These are phyloP conservation scores for Skeletonema menzelii DNA, from an alignment of 108 stramenopile genomes.

Conservation along the genomic window DNA sequence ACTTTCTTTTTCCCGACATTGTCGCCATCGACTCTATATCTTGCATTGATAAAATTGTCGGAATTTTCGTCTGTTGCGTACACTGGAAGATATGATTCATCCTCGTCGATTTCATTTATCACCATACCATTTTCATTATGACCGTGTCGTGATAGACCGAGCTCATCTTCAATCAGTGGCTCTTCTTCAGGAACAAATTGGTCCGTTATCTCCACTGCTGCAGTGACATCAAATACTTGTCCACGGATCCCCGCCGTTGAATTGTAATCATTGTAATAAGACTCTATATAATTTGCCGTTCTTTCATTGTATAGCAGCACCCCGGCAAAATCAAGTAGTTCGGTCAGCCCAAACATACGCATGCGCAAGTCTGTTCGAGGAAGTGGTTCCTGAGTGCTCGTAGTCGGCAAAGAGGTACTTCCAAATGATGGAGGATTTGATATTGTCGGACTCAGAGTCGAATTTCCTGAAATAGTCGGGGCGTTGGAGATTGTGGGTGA, in stretches of 20 bases:
- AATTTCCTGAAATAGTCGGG: background rate
- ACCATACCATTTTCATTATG: background rate
- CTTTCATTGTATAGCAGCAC: slow-evolving; percentile 11
- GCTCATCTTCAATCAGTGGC: background rate
- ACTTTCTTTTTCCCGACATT: background rate
- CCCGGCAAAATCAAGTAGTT: background rate
- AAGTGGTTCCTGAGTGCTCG: background rate
- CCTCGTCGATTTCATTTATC: background rate
- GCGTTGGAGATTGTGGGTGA: background rate
- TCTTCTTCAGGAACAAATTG: slow-evolving; percentile 7
- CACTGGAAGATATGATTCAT: slow-evolving; percentile 2
- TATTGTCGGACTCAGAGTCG: background rate
- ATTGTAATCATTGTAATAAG: slow-evolving; percentile 11
- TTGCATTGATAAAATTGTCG: background rate
- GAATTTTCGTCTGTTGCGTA: background rate
- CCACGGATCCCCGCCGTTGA: slow-evolving; percentile 8
- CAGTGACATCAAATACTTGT: slow-evolving; percentile 11
- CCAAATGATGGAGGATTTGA: background rate
- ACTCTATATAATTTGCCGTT: slow-evolving; percentile 20
- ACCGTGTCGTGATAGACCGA: background rate
- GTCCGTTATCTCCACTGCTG: slow-evolving; percentile 5
- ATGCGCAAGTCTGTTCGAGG: slow-evolving; percentile 2
- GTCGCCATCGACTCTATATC: background rate
- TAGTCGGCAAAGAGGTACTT: background rate
- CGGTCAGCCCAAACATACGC: slow-evolving; percentile 19